Percentiles rank a stretch among this genome's conserved stretches.
Evolutionary conservation across 176 grass and related monocot genomes (phyloP).

Genomic region (Lolium rigidum): DNA sequence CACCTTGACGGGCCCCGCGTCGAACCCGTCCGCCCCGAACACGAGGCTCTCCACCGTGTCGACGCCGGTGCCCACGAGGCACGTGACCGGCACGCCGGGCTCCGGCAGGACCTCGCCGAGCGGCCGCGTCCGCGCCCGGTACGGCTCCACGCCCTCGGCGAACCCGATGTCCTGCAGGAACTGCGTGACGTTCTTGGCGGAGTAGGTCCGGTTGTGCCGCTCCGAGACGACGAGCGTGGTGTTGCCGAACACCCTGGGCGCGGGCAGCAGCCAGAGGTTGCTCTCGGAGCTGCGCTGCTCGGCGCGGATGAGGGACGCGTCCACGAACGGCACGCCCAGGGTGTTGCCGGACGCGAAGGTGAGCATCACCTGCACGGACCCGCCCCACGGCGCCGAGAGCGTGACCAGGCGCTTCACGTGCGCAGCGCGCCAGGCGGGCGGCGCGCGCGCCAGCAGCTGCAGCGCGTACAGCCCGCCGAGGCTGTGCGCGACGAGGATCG

Average conservation of each 20-base stretch:
- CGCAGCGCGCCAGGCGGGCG: constrained; percentile 48
- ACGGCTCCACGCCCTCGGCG: constrained; percentile 61
- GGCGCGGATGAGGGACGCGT: constrained; percentile 61
- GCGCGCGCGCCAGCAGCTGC: constrained; percentile 64
- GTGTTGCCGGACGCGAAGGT: constrained; percentile 74
- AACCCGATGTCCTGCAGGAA: constrained; percentile 90
- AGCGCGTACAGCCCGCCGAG: constrained; percentile 76
- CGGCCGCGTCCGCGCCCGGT: constrained; percentile 51
- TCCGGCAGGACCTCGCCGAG: constrained; percentile 65
- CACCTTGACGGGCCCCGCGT: constrained; percentile 46
- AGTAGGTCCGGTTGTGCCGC: constrained; percentile 54
- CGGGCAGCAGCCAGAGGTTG: constrained; percentile 90
- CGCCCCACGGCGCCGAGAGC: constrained; percentile 76
- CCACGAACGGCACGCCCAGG: constrained; percentile 65
- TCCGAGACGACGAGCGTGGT: constrained; percentile 60
- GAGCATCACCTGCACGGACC: constrained; percentile 72
- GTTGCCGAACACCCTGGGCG: constrained; percentile 55
- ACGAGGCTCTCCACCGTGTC: constrained; percentile 64
- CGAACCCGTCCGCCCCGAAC: constrained; percentile 56
- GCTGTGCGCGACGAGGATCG: constrained; percentile 81
- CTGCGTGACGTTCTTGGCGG: constrained; percentile 62
- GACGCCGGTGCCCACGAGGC: constrained; percentile 66
- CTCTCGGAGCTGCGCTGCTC: constrained; percentile 76
- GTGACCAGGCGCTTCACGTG: constrained; percentile 68
- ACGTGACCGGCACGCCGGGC: constrained; percentile 70